Base-by-base conservation (phyloP, 768 basidiomycete genomes). In the Leccinum disarticulatum region DNA sequence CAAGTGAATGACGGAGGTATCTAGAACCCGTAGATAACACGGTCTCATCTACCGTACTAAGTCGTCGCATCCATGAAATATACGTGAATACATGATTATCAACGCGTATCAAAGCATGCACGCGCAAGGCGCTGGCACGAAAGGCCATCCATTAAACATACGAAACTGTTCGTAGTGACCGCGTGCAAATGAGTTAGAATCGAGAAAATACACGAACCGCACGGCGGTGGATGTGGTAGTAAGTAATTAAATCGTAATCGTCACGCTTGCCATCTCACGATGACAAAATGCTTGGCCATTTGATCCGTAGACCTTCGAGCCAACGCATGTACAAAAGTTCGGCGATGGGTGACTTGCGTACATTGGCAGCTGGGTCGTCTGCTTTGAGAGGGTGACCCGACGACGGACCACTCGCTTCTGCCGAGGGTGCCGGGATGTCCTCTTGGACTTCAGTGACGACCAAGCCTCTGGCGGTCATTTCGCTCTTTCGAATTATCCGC, bases 271-370 rank as follows among this genome's bases (percentile, higher is more conserved):
- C 27, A 14, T 31, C 55, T 64, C 52, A 70, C 48, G 66, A 73
- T 13, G 71, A 80, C 43, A 81, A 75, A 53, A 91, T 80, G 66
- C 80, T 90, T 6, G 92, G 92, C 94, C 94, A 95, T 72, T 93
- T 95, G 69, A 95, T 78, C 74, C 86, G 88, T 55, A 97, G 76
- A 3, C 95, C 95, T 69, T 97, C 92, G 27, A 98, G 78, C 95
- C 96, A 98, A 52, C 96, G 86, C 83, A 95, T 88, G 73, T 98
- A 98, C n/a, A 98, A 78, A 63, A 98, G 81, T 72, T 98, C 96
- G 22, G 94, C 91, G 30, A 98, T 94, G 6, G 95, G 94, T 57
- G 93, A 95, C 72, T 87, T 90, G 62, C 85, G 82, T 56, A 79
- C 72, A 13, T 81, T 79, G 27, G 68, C 66, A 50, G 61, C 65